Evolutionary conservation across 768 basidiomycete species (phyloP), one percentile per base, ranked within the genome.

Genomic region (Lactifluus volemus): DNA sequence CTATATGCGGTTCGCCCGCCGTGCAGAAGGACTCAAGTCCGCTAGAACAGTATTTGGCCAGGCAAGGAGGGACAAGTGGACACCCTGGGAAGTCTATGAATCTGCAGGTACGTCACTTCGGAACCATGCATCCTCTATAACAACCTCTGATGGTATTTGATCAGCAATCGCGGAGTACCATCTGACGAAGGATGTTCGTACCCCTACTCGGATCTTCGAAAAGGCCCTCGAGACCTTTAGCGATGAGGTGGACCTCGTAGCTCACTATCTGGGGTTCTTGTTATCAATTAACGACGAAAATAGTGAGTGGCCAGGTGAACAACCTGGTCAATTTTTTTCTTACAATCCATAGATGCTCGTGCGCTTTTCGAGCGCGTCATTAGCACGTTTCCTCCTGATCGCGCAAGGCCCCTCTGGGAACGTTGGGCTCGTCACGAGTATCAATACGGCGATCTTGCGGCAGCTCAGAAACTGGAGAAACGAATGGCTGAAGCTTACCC

Each of bases 391-490:
- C 73, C 86, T 11, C 75, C 89, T 8, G 89, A 91, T 49, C 82
- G 84, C 45, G 91, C 92, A 15, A 79, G 89, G 39, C 86, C 89
- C 0, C 79, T 98, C 17, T 99, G 95, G 95, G 93, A 97, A 69
- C 83, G 91, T 48, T 98, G 95, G 97, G 86, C 93, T 4, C 80
- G 88, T 58, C 96, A 96, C 74, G 92, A 97, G 72, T 98, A 94
- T 74, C 87, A 91, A 68, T 98, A 89, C 68, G 92, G 92, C n/a
- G 92, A 95, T 72, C 77, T 95, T 39, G 85, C 89, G 47, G 88
- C 90, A 1, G 83, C 90, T 2, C 84, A 89, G 66, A 92, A 95
- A 73, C 81, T 98, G 50, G 94, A 97, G 72, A 85, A 85, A 63
- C 83, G 97, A 8, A 89, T 98, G 67, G 78, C 86, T 0, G 95